Evolutionary conservation across 768 basidiomycete species (phyloP), one percentile per base, ranked within the genome.

Genomic region (Ramaria rubella): DNA sequence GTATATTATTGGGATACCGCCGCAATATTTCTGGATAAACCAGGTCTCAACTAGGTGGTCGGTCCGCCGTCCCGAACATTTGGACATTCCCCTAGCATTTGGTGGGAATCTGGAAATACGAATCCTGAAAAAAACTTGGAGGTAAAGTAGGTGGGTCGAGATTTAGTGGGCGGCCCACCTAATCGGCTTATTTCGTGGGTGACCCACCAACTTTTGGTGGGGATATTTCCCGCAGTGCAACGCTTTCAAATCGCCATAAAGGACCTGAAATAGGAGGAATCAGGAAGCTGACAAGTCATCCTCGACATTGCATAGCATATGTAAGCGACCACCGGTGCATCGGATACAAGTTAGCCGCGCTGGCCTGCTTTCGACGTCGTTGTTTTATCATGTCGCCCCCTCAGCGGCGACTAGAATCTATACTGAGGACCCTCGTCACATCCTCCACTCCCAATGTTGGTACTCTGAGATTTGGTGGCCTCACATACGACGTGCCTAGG

Each of bases 391-490:
- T 54, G 52, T 54, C 52, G 15, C 36, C 43, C 2, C 52, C 52
- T 27, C 36, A 54, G 21, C 52, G 24, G 19, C 52, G 52, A 3
- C 38, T 54, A 15, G 40, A 54, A 6, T 54, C 52, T 3, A 54
- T 54, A 26, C 21, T 40, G 19, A 14, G 23, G 9, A 21, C 9
- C 5, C 26, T 54, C 7, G 17, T 29, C 36, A 38, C 24, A 11
- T 15, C 30, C 3, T 15, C 52, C 29, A 17, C 55, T 15, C 19
- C 36, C 4, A 15, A 14, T 12, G 70, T 85, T 26, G 84, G 83
- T 19, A 81, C 75, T 4, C 67, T 86, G 42, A 79, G 75, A 60
- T 72, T 85, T 0, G 83, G 82, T 14, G 73, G 75, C 59, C 81
- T 85, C 57, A 73, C 74, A 4, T 82, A 76, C 59, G 77, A 82